Evolutionary conservation across 768 basidiomycete genomes (phyloP), one percentile per base, ranked within the genome.

Genomic region (Mycena chlorophos): DNA sequence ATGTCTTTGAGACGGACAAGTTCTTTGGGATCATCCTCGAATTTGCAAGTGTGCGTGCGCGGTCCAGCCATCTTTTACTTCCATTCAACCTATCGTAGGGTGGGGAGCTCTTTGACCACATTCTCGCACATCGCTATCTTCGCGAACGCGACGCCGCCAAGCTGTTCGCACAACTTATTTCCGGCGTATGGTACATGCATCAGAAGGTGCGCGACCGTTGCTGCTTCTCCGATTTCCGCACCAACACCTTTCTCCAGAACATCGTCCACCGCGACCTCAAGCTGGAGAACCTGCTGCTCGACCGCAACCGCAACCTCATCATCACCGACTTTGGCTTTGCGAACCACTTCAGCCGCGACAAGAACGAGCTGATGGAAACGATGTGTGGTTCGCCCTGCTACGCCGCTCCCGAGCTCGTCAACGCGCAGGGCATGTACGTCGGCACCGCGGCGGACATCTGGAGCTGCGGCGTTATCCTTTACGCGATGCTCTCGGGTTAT

Each of bases 21-120:
- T 98, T 98, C 73, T 98, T 99, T 65, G 97, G 97, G 31, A 99
- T 99, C 69, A 96, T 99, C 61, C 84, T 99, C 56, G 97, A 98
- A 71, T 98, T 95, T 66, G 97, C 97, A 5, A 46, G 45, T 27
- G 45, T 46, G 45, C 45, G 45, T 46, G 45, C 45, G 8, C 6
- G 6, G 19, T 40, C 39, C 39, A 6, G 6, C 25, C 4, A 6
- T 46, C 14, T 25, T 25, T 14, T 26, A 5, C 25, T 46, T 27
- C 8, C 6, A 27, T 25, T 46, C 12, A 46, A 6, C 22, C 5
- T 46, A 5, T 28, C 25, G 28, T 95, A 94, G 1, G 97, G 97
- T 47, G 97, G 97, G 53, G 97, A 99, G 70, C 85, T 99, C 27
- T 98, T 99, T 71, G 97, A 99, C 73, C 94, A 98, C 70, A 99